Evolutionary conservation across 2,329 filamentous ascomycete genomes (phyloP), one percentile per base, ranked within the genome.

Genomic region (Paramyrothecium roridum): DNA sequence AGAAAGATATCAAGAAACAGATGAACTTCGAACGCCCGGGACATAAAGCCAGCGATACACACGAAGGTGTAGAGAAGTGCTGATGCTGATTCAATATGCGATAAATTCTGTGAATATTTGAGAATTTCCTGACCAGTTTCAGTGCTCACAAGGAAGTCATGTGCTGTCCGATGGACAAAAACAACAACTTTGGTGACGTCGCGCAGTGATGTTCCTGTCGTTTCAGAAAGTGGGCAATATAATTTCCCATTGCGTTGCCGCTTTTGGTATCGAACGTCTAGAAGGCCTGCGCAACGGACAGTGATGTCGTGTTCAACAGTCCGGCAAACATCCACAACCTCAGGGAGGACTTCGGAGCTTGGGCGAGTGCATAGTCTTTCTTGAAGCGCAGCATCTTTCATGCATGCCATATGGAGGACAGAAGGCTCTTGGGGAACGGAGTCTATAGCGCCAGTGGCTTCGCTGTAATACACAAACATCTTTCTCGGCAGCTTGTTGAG

Each of bases 131-230:
- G 49, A 0, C 59, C 57, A 0, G 48, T 23, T 51, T 61, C 55
- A 2, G 57, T 61, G 7, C 52, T 52, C 1, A 8, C 26, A 3
- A 61, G n/a, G 20, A 59, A 61, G 6, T 61, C 57, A n/a, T 57
- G 40, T n/a, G 55, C 57, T 1, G 59, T 59, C 16, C 59, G 46
- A 2, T 61, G 57, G 8, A 61, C 52, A 12, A 59, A 59, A 12
- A 1, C 7, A 0, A 59, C 50, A 0, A 3, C 21, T 13, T 30
- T 30, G 4, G 26, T 30, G 26, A 30, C 10, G 26, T 30, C 26
- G 10, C 4, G 4, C 26, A 30, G 26, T 6, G 26, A 30, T 10
- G 4, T 30, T 30, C 10, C 10, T 10, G 26, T 10, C 26, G 4
- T 10, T 17, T 13, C 17, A 45, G 19, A 7, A 13, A 4, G 7